phyloP scores from a whole-genome alignment of 2,329 filamentous ascomycete genomes.

The Microsporum ferrugineum region DNA sequence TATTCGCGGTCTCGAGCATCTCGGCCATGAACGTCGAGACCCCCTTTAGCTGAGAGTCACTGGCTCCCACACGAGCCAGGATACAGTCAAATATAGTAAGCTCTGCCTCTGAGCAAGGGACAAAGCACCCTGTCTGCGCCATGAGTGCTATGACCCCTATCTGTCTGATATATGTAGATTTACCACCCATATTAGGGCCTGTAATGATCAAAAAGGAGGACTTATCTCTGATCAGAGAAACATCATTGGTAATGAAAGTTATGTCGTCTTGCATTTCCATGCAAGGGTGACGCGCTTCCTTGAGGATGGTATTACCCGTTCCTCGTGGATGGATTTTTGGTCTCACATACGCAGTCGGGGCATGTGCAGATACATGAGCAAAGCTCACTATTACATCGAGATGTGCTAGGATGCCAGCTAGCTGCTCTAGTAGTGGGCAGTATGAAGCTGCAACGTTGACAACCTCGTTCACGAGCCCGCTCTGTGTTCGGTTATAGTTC shows the following conservation, averaged over 20 bases:
- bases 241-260: slow-evolving; percentile 96
- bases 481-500: slow-evolving; percentile 91
- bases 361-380: slow-evolving; percentile 84
- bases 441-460: slow-evolving; percentile 90
- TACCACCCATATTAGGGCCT: slow-evolving; percentile 97
- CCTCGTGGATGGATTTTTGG: slow-evolving; percentile 84
- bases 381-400: slow-evolving; percentile 92
- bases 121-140: slow-evolving; percentile 94
- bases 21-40: slow-evolving; percentile 99
- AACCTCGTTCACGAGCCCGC: slow-evolving; percentile 80
- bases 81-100: slow-evolving; percentile 95
- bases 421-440: slow-evolving; percentile 77
- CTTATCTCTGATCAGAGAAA: slow-evolving; percentile 61
- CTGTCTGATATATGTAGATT: slow-evolving; percentile 95
- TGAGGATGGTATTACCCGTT: slow-evolving; percentile 76
- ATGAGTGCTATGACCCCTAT: slow-evolving; percentile 94
- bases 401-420: slow-evolving; percentile 80
- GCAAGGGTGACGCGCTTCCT: slow-evolving; percentile 88
- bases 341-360: slow-evolving; percentile 79
- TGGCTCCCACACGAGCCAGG: slow-evolving; percentile 86
- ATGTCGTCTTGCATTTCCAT: slow-evolving; percentile 99
- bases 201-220: slow-evolving; percentile 95
- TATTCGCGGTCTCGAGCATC: slow-evolving; percentile 98
- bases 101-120: slow-evolving; percentile 81
- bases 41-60: slow-evolving; percentile 92